A percentile compares a stretch with the other conserved stretches of the same genome.
Conservation (phyloP, 768 basidiomycete genomes). For the Melanogaster broomeanus region DNA sequence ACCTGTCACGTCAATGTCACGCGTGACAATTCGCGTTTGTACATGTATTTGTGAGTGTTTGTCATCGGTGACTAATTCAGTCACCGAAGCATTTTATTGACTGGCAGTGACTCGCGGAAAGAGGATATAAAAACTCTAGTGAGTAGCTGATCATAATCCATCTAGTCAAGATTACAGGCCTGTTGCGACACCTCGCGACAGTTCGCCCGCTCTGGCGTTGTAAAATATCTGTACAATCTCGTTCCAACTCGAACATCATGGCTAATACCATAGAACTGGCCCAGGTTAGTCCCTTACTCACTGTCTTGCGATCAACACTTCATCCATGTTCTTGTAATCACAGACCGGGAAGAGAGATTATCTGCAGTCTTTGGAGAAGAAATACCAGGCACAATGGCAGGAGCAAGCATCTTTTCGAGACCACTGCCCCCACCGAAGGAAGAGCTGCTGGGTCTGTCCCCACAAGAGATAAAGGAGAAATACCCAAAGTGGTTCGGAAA, state of each 20-base stretch:
- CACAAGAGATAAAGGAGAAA: slow-evolving; percentile 66
- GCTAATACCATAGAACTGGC: slow-evolving; percentile 67
- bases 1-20: no score
- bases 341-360: slow-evolving; percentile 95
- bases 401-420: slow-evolving; percentile 79
- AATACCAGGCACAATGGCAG: slow-evolving; percentile 84
- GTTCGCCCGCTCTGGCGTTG: slow-evolving; percentile 32
- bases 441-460: slow-evolving; percentile 63
- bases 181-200: slow-evolving; percentile 20
- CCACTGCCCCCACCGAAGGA: slow-evolving; percentile 74
- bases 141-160: slow-evolving; percentile 23
- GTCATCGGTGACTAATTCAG: background rate
- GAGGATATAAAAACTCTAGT: slow-evolving; percentile 4
- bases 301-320: background rate
- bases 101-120: slow-evolving; percentile 21
- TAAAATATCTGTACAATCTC: slow-evolving; percentile 29
- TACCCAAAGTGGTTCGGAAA: slow-evolving; percentile 98
- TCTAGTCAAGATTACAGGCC: slow-evolving; percentile 25
- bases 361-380: slow-evolving; percentile 77
- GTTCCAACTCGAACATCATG: slow-evolving; percentile 36
- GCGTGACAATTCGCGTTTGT: slow-evolving; percentile 33
- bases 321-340: slow-evolving; percentile 5
- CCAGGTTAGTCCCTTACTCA: slow-evolving; percentile 41
- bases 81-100: slow-evolving; percentile 12
- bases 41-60: slow-evolving; percentile 24